phyloP scores from a whole-genome alignment of 179 eudicot genomes.

The Monotropa hypopitys region DNA sequence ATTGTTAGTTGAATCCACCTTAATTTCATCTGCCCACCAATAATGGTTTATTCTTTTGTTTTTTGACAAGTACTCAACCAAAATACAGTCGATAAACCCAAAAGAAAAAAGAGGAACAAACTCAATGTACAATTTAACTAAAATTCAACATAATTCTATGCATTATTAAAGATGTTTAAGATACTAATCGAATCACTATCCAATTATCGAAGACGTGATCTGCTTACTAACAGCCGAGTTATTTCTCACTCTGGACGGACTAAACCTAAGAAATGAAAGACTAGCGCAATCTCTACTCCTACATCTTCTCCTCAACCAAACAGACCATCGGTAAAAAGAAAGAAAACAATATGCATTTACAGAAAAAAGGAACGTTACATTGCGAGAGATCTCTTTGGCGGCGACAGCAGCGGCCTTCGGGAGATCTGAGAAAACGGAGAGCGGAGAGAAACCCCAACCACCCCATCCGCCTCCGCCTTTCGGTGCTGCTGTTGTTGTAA shows the following conservation, averaged over 20 bases:
- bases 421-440: slow-evolving; percentile 77
- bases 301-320: background rate
- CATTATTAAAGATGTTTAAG: background rate
- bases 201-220: background rate
- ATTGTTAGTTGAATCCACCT: background rate
- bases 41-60: background rate
- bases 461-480: slow-evolving; percentile 47
- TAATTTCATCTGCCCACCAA: background rate
- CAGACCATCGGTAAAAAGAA: background rate
- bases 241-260: background rate
- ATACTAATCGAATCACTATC: background rate
- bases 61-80: background rate
- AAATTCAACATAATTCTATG: background rate
- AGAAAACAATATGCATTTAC: background rate
- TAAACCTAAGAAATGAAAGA: background rate
- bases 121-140: background rate
- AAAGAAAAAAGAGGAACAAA: background rate
- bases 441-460: slow-evolving; percentile 77
- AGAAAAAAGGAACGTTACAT: slow-evolving; percentile 30
- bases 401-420: slow-evolving; percentile 78
- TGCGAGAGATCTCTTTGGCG: slow-evolving; percentile 96
- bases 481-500: background rate
- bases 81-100: background rate
- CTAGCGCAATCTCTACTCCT: background rate
- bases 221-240: background rate